phyloP scores from a whole-genome alignment of 164 flowering plant species.

The Piper betle region DNA sequence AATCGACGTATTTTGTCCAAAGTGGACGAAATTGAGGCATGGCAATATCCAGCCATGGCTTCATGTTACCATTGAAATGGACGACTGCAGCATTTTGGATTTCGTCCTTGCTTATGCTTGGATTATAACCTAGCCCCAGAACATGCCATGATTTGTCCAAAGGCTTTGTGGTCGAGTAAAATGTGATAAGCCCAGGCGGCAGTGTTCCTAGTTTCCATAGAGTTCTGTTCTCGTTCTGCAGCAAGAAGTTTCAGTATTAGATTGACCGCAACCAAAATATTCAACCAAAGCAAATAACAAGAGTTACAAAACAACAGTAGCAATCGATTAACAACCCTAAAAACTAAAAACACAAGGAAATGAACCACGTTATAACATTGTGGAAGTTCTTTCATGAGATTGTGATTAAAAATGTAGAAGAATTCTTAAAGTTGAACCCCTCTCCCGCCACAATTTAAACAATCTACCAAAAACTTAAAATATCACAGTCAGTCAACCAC shows the following conservation, averaged over 20 bases:
- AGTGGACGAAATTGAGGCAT: slow-evolving; percentile 20
- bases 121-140: slow-evolving; percentile 20
- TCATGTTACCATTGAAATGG: slow-evolving; percentile 24
- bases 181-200: slow-evolving; percentile 18
- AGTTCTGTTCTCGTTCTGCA: slow-evolving; percentile 10
- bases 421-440: too few species aligned
- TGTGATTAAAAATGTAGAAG: too few species aligned
- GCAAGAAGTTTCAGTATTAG: neutral
- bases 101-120: slow-evolving; percentile 20
- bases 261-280: neutral
- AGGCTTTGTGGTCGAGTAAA: slow-evolving; percentile 20
- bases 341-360: neutral
- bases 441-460: too few species aligned
- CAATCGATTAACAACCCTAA: neutral
- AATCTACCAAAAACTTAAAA: too few species aligned
- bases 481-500: too few species aligned
- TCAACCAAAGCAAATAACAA: neutral
- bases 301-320: neutral
- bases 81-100: slow-evolving; percentile 16
- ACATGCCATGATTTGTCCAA: slow-evolving; percentile 24
- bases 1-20: slow-evolving; percentile 16
- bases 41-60: slow-evolving; percentile 16
- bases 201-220: slow-evolving; percentile 14
- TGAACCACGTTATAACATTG: too few species aligned
- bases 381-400: too few species aligned